phyloP scores from a whole-genome alignment of 116 monocot genomes.

The Iris pallida region DNA sequence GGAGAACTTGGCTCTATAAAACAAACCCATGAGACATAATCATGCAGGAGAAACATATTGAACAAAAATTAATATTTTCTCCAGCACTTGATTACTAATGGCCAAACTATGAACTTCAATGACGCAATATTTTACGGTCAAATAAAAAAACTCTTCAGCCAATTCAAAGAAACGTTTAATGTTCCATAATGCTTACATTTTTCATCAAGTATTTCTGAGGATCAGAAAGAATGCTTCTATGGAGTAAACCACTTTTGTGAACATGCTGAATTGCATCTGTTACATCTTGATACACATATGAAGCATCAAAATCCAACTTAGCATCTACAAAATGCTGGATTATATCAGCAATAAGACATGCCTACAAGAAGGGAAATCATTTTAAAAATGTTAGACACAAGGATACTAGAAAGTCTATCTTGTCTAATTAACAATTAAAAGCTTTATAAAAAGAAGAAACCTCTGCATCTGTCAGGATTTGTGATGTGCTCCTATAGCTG shows the following conservation, averaged over 20 bases:
- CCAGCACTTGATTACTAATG: neutral
- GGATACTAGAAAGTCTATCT: neutral
- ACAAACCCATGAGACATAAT: conserved; percentile 13
- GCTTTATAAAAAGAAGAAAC: neutral
- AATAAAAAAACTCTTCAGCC: conserved; percentile 1
- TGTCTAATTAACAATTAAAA: neutral
- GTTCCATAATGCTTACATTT: conserved; percentile 50
- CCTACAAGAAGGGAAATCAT: conserved; percentile 37
- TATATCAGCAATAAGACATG: conserved; percentile 95
- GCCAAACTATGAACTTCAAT: neutral
- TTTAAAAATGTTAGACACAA: neutral
- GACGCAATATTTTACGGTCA: neutral
- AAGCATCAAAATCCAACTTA: conserved; percentile 91
- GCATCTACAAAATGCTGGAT: conserved; percentile 92
- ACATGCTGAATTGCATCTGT: conserved; percentile 90
- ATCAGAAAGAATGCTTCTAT: conserved; percentile 71
- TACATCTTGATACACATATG: conserved; percentile 89
- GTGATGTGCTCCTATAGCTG: no score
- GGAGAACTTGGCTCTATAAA: conserved; percentile 48
- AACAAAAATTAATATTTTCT: neutral
- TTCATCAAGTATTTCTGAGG: conserved; percentile 82
- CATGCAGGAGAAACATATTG: conserved; percentile 4
- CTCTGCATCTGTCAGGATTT: no score
- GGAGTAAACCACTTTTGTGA: conserved; percentile 69
- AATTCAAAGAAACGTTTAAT: neutral